phyloP scores from a whole-genome alignment of 306 rosid species.

The peach (Prunus persica) region DNA sequence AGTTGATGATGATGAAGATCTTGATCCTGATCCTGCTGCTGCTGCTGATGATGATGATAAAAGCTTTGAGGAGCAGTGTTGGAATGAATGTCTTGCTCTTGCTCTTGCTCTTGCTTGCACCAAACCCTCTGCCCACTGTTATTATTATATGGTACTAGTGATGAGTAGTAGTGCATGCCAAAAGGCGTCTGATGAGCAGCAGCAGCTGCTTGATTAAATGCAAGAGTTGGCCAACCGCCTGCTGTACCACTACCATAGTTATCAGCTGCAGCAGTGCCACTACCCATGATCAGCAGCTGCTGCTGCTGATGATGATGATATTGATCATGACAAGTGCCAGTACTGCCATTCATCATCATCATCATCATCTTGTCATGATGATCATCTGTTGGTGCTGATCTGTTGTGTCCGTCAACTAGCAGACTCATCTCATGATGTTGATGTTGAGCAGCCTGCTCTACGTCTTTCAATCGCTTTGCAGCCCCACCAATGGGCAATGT shows the following conservation, averaged over 20 bases:
- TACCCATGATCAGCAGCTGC: background rate
- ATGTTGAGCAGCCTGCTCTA: constrained; percentile 24
- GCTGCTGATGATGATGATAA: background rate
- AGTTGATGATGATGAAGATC: constrained; percentile 46
- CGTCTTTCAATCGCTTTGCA: constrained; percentile 74
- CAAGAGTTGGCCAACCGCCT: constrained; percentile 49
- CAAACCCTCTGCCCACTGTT: constrained; percentile 46
- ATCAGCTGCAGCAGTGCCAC: too few relatives aligned
- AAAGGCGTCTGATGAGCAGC: constrained; percentile 7
- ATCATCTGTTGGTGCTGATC: background rate
- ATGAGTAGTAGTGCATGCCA: constrained; percentile 44
- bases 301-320: background rate
- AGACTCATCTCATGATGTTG: constrained; percentile 29
- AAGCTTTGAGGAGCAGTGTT: constrained; percentile 8
- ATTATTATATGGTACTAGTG: background rate
- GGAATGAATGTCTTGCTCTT: constrained; percentile 44
- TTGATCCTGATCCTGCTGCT: constrained; percentile 4
- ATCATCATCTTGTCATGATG: background rate
- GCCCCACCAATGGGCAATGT: constrained; percentile 76
- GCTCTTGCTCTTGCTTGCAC: constrained; percentile 84
- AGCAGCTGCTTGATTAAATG: constrained; percentile 39
- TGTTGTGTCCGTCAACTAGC: constrained; percentile 24
- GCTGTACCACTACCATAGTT: background rate
- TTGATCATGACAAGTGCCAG: background rate
- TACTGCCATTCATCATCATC: background rate